phyloP scores from a whole-genome alignment of 2,329 filamentous ascomycete genomes.

The Calonectria pseudoreteaudii region DNA sequence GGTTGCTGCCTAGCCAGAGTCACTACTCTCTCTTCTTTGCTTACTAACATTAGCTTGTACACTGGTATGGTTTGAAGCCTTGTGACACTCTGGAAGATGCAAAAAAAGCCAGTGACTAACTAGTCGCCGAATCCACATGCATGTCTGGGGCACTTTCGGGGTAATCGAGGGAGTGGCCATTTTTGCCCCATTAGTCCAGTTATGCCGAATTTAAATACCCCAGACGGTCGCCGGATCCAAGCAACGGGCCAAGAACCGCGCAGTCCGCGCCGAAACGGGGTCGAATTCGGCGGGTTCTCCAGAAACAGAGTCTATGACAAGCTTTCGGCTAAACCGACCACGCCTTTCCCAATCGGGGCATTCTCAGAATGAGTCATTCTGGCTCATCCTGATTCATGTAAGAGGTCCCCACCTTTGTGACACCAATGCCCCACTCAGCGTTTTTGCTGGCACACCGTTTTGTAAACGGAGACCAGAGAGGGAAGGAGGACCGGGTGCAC shows the following conservation, averaged over 20 bases:
- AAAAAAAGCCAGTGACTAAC: not conserved
- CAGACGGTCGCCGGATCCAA: not conserved
- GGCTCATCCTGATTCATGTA: conserved; percentile 41
- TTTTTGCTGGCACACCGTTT: conserved; percentile 14
- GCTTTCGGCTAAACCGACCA: not conserved
- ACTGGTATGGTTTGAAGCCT: too few species aligned
- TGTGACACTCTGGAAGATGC: too few species aligned
- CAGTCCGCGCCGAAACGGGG: not conserved
- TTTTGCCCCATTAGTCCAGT: not conserved
- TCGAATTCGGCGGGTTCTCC: not conserved
- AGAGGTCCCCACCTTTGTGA: conserved; percentile 9
- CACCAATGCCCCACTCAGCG: not conserved
- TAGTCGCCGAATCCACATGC: not conserved
- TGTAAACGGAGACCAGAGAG: not conserved
- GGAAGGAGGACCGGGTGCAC: not conserved
- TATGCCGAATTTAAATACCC: not conserved
- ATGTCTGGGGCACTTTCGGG: not conserved
- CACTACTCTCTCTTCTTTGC: not conserved
- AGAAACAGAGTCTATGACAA: not conserved
- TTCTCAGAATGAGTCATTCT: conserved; percentile 48
- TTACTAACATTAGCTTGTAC: not conserved
- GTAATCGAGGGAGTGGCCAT: not conserved
- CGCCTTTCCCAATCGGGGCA: conserved; percentile 32
- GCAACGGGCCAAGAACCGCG: not conserved
- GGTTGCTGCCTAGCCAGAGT: not conserved